A percentile compares a stretch with the other conserved stretches of the same genome.
phyloP scores from a whole-genome alignment of 1,139 yeast genomes.

The Suhomyces taliae region DNA sequence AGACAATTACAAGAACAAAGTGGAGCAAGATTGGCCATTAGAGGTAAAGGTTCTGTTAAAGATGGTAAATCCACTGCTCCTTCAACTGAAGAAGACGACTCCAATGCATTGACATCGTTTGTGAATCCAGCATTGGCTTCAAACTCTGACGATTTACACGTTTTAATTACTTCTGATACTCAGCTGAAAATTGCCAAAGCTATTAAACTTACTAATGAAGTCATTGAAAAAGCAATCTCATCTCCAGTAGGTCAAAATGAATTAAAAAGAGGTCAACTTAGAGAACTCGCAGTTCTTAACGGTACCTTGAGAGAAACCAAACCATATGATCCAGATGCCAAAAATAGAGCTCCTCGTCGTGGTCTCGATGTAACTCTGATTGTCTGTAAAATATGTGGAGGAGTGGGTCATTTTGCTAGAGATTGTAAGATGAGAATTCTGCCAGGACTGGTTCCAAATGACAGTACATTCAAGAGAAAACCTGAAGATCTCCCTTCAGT shows the following conservation, averaged over 20 bases:
- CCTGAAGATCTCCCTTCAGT: conserved; percentile 2
- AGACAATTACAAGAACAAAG: conserved; percentile 77
- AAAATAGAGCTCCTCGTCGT: conserved; percentile 43
- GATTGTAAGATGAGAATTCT: conserved; percentile 59
- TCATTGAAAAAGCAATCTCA: conserved; percentile 78
- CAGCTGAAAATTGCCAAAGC: conserved; percentile 79
- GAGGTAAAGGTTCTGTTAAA: conserved; percentile 95
- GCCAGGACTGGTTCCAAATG: conserved; percentile 2
- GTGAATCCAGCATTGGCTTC: conserved; percentile 27
- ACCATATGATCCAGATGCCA: conserved; percentile 64
- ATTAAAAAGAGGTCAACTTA: conserved; percentile 82
- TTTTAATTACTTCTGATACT: conserved; percentile 80
- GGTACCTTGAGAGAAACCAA: conserved; percentile 87
- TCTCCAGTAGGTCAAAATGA: conserved; percentile 95
- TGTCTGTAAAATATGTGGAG: conserved; percentile 77
- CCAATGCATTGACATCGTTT: conserved; percentile 20
- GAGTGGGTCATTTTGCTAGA: conserved; percentile 80
- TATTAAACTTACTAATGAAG: conserved; percentile 67
- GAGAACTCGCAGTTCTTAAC: conserved; percentile 89
- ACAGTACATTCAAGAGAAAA: conserved; percentile 1
- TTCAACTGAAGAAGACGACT: conserved; percentile 25
- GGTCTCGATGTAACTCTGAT: conserved; percentile 55
- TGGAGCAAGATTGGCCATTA: conserved; percentile 81
- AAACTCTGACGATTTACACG: conserved; percentile 75
- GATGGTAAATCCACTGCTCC: conserved; percentile 70